Evolutionary conservation across 2,329 filamentous ascomycete genomes (phyloP), one percentile per base, ranked within the genome.

Genomic region (Ceratocystis diversiconidia): DNA sequence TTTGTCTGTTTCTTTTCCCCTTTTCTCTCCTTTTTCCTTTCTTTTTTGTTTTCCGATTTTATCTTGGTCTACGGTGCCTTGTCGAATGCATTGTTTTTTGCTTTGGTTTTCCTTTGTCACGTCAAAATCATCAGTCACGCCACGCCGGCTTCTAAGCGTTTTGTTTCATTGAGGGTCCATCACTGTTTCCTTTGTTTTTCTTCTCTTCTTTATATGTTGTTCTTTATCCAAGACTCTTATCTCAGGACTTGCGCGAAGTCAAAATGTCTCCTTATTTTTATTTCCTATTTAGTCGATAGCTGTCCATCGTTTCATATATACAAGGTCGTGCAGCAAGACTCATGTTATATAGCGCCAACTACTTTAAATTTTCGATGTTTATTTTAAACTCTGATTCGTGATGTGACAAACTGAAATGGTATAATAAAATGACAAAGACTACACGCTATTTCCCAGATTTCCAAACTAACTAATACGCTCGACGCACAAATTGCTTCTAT

Each of bases 121-220:
- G 52, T 57, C 22, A 57, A 57, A 57, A 57, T 57, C 52, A 57
- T 57, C 52, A 25, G 19, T 57, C 52, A 57, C 22, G 48, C 30
- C 52, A 32, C 22, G 22, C 52, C 28, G 25, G 52, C 52, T 57
- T 22, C n/a, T 15, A 50, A 22, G 48, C n/a, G 48, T 50, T 50
- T 50, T 50, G 19, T 50, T 50, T 50, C 48, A 19, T 22, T 19
- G 52, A 15, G 22, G 15, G 12, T 6, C 15, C 25, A 15, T 32
- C 12, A 7, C 25, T 57, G 5, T 30, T 32, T 57, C 28, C 6
- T 57, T 32, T 30, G 52, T 32, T 25, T 55, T 57, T 57, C 25
- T 52, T 52, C n/a, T 52, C 22, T 50, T n/a, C 22, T 52, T 52
- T 25, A n/a, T 22, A 17, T 57, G 52, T 28, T 57, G 28, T 17